phyloP scores from a whole-genome alignment of 345 rosid species.

The Balakata baccata region DNA sequence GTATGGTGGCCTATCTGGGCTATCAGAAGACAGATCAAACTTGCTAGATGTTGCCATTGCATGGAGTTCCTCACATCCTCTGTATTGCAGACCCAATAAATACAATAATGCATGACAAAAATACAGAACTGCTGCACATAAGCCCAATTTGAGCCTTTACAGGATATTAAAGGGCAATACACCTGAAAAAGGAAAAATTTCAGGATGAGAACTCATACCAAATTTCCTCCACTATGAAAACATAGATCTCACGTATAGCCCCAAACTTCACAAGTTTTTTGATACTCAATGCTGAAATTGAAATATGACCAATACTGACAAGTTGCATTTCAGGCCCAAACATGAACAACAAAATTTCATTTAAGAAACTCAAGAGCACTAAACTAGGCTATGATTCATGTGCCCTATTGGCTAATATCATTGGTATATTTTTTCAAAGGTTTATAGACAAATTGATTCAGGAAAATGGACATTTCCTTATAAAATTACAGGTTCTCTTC shows the following conservation, averaged over 20 bases:
- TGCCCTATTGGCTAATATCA: background rate
- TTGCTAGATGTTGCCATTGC: slow-evolving; percentile 82
- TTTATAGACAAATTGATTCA: background rate
- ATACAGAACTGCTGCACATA: slow-evolving; percentile 47
- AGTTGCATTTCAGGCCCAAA: slow-evolving; percentile 1
- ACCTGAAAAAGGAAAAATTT: slow-evolving; percentile 46
- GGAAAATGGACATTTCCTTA: background rate
- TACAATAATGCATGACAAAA: slow-evolving; percentile 69
- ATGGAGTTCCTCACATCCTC: slow-evolving; percentile 48
- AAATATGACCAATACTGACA: background rate
- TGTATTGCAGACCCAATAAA: slow-evolving; percentile 46
- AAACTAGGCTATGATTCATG: slow-evolving; percentile 13
- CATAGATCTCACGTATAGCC: slow-evolving; percentile 1
- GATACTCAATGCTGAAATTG: background rate
- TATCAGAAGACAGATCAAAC: slow-evolving; percentile 79
- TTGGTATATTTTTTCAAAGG: background rate
- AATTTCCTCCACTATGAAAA: slow-evolving; percentile 6
- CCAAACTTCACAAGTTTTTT: background rate
- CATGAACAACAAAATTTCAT: background rate
- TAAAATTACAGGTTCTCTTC: background rate
- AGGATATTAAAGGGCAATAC: slow-evolving; percentile 20
- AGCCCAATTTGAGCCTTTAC: slow-evolving; percentile 39
- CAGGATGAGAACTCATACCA: slow-evolving; percentile 18
- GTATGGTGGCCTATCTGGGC: slow-evolving; percentile 75
- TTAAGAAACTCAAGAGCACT: slow-evolving; percentile 12